Conservation (phyloP, 23 red algal genomes). For the Agarophyton chilense region DNA sequence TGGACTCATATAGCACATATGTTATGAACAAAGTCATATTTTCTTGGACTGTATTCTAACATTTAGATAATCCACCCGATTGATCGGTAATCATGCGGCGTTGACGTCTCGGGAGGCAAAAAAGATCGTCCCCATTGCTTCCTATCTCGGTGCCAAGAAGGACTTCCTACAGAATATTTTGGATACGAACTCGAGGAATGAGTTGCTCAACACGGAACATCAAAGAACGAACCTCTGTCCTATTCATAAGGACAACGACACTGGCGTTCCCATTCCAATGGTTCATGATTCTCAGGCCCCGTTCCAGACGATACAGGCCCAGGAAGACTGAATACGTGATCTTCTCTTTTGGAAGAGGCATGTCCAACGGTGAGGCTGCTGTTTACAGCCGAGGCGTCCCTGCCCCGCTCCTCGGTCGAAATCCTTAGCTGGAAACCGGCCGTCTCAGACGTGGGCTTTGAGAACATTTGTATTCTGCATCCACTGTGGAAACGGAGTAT, state of each 20-base stretch:
- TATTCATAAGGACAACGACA: neutral
- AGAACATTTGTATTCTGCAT: neutral
- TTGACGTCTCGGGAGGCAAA: no score
- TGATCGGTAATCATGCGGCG: no score
- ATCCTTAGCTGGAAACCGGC: neutral
- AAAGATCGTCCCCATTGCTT: no score
- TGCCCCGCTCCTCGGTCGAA: neutral
- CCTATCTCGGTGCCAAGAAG: no score
- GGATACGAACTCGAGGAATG: neutral
- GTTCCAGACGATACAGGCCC: no score
- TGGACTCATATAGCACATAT: no score
- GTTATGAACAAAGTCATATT: no score
- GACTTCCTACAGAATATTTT: no score
- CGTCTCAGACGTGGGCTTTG: neutral
- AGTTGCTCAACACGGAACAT: neutral
- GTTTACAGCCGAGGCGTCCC: neutral
- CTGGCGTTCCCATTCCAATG: neutral
- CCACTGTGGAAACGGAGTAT: neutral
- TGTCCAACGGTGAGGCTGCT: neutral
- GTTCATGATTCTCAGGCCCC: no score
- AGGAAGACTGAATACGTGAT: neutral
- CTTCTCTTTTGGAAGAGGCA: neutral
- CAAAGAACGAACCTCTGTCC: neutral
- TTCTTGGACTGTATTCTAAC: no score
- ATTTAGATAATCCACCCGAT: no score